Conservation (phyloP, 2,329 filamentous ascomycete species). For the Colletotrichum higginsianum region DNA sequence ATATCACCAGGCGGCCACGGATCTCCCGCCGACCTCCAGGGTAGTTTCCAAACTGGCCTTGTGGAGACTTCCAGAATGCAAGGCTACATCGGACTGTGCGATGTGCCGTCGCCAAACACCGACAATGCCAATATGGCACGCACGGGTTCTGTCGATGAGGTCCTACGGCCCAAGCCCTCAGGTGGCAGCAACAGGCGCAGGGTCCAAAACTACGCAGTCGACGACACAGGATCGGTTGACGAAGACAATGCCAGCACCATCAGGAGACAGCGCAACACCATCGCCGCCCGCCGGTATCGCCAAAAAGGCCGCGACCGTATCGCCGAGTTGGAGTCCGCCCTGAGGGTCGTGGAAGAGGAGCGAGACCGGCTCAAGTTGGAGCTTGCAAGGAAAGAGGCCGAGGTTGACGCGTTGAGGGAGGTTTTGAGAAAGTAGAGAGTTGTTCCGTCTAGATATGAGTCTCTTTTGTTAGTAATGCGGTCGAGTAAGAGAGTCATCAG, state of each 20-base stretch:
- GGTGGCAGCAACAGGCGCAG: neutral
- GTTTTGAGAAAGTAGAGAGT: constrained; percentile 48
- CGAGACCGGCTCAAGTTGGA: constrained; percentile 69
- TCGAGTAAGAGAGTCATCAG: too few relatives aligned
- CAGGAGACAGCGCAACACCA: constrained; percentile 74
- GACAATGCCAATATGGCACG: neutral
- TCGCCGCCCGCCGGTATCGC: constrained; percentile 74
- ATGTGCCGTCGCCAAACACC: neutral
- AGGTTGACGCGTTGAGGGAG: constrained; percentile 66
- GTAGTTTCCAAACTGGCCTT: neutral
- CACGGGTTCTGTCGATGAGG: neutral
- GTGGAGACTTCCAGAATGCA: neutral
- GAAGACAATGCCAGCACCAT: constrained; percentile 13
- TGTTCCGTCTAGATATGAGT: neutral
- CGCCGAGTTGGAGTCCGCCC: constrained; percentile 66
- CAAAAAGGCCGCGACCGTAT: constrained; percentile 76
- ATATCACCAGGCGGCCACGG: neutral
- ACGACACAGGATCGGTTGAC: neutral
- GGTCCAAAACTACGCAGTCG: neutral
- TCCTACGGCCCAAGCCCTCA: neutral
- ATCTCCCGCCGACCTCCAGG: neutral
- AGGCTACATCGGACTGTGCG: neutral
- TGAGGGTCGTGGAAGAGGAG: constrained; percentile 68
- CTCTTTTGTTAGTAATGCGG: too few relatives aligned
- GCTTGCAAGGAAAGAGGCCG: constrained; percentile 71